Base-by-base conservation (phyloP, 257 asterid genomes). In the Verbascum thapsus region DNA sequence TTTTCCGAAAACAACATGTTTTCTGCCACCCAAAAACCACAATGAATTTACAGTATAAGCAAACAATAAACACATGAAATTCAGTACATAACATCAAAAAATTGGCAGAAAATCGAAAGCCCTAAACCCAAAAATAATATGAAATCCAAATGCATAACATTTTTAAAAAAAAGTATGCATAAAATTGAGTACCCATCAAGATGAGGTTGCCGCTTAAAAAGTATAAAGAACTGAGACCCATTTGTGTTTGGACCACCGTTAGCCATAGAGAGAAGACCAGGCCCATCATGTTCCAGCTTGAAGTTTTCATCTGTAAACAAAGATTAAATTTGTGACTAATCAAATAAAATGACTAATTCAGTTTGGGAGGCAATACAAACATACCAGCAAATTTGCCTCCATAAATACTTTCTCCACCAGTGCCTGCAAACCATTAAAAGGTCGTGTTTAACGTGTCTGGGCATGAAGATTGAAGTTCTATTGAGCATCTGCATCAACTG, bases 331-430 rank as follows among this genome's bases (percentile, higher is more conserved):
- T 18, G n/a, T 19, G 41, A 54, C 37, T 56, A 26, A 44, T 53
- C n/a, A 66, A 70, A 44, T 18, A 48, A 20, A 12, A 43, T 55
- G 11, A 64, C 49, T 26, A 67, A 73, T 43, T 37, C 40, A 58
- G 63, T 30, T 13, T 53, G 34, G 49, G 5, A 40, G 44, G 67
- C 48, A 59, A 47, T 30, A 58, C 16, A 39, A 53, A 64, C 72
- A 22, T 78, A 94, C 97, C 99, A 72, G 85, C 79, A 81, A 90
- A 90, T 79, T 85, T 94, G 66, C 97, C 97, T 68, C 98, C 99
- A 67, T 84, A 94, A 23, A 94, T 86, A 76, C 99, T 90, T 78
- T 94, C 99, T 71, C 99, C 99, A 75, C 99, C 99, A 72, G 96
- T 94, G 85, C 98, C 99, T 94, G 98, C 94, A 90, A 89, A 75